A percentile compares a stretch with the other conserved stretches of the same genome.
These are phyloP conservation scores for Saccharomyces pastorianus DNA, from an alignment of 1,139 yeast species.

Conservation along the genomic window DNA sequence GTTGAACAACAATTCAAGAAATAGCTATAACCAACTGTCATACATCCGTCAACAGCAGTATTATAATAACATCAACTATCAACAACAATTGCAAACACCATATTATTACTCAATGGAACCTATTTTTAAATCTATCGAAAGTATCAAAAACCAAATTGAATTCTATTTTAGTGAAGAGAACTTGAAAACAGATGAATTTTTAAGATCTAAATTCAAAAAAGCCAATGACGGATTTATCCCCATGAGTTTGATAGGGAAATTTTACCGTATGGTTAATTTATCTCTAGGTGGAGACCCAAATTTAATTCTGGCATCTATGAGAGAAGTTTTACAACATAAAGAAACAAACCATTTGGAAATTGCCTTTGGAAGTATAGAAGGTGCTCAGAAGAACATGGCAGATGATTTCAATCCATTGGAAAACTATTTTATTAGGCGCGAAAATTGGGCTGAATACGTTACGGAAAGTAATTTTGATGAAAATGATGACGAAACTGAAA, in stretches of 20 bases:
- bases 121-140: slow-evolving; percentile 32
- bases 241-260: slow-evolving; percentile 19
- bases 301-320: slow-evolving; percentile 23
- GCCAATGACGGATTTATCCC: slow-evolving; percentile 22
- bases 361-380: slow-evolving; percentile 5
- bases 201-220: slow-evolving; percentile 20
- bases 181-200: slow-evolving; percentile 34
- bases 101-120: slow-evolving; percentile 20
- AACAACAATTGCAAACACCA: slow-evolving; percentile 10
- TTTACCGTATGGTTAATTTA: slow-evolving; percentile 23
- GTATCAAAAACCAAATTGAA: slow-evolving; percentile 55
- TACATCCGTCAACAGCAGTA: slow-evolving; percentile 7
- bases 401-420: slow-evolving; percentile 2
- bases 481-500: slow-evolving; percentile 8
- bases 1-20: slow-evolving; percentile 1
- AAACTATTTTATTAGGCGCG: slow-evolving; percentile 11
- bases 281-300: slow-evolving; percentile 26
- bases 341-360: slow-evolving; percentile 17
- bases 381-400: slow-evolving; percentile 1
- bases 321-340: slow-evolving; percentile 21
- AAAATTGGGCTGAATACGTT: slow-evolving; percentile 11
- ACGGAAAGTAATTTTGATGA: slow-evolving; percentile 1
- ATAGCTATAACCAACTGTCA: slow-evolving; percentile 3
- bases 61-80: slow-evolving; percentile 9
- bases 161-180: slow-evolving; percentile 87